Conservation (phyloP, 148 eudicot genomes). For the Persicaria maculosa region DNA sequence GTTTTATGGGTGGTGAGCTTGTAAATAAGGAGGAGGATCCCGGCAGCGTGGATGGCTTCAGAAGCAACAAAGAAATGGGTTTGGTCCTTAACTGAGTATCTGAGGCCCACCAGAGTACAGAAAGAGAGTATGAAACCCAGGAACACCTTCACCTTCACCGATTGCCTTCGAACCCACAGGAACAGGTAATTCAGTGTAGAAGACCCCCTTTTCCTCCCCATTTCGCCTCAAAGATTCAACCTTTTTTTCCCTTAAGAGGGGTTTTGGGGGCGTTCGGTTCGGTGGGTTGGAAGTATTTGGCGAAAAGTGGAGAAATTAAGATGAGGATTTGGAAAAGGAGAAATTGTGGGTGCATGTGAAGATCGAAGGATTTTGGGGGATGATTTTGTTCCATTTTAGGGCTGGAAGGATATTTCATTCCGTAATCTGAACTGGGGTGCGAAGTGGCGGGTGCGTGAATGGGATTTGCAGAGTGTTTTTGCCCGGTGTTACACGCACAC, state of each 20-base stretch:
- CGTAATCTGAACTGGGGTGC: background rate
- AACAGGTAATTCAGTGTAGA: constrained; percentile 31
- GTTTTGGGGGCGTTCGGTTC: background rate
- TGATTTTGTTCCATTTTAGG: background rate
- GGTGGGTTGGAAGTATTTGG: background rate
- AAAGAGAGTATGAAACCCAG: constrained; percentile 32
- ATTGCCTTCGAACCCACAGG: constrained; percentile 46
- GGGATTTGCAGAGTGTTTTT: background rate
- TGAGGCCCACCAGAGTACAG: constrained; percentile 38
- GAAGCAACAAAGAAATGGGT: constrained; percentile 58
- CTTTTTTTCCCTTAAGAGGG: background rate
- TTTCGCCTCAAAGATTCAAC: constrained; percentile 4
- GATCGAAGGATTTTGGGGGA: background rate
- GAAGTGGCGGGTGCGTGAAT: constrained; percentile 9
- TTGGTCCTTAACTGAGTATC: constrained; percentile 26
- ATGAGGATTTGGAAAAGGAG: background rate
- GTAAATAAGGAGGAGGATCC: constrained; percentile 61
- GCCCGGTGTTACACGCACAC: background rate
- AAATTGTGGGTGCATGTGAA: constrained; percentile 1
- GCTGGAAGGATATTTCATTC: background rate
- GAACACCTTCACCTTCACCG: constrained; percentile 42
- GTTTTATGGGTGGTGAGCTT: constrained; percentile 65
- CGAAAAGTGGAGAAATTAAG: background rate
- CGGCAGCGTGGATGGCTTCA: constrained; percentile 58
- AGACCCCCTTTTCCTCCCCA: constrained; percentile 54